Evolutionary conservation across 2,329 filamentous ascomycete genomes (phyloP).

Genomic region (Phialophora verrucosa): DNA sequence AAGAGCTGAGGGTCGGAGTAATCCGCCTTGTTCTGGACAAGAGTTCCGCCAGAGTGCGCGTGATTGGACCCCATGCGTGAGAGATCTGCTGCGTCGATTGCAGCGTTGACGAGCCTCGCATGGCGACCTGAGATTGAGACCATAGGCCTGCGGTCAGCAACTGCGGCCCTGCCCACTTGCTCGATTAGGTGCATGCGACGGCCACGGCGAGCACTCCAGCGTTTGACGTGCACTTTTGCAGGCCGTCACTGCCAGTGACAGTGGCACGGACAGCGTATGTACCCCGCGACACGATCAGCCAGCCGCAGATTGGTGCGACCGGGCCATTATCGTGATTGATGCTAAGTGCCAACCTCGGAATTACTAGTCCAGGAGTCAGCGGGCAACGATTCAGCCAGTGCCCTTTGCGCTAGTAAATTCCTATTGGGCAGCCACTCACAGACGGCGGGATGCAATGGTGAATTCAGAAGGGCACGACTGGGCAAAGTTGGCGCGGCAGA

Average conservation of each 20-base stretch:
- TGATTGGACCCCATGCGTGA: background rate
- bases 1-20: conserved; percentile 8
- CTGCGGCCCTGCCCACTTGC: background rate
- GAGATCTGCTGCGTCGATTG: background rate
- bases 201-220: background rate
- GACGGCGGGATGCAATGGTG: background rate
- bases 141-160: background rate
- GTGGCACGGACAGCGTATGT: background rate
- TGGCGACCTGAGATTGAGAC: conserved; percentile 4
- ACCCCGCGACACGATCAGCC: background rate
- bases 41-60: background rate
- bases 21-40: conserved; percentile 1
- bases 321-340: background rate
- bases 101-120: background rate
- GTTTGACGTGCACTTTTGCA: background rate
- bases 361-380: background rate
- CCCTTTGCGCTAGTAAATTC: background rate
- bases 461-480: background rate
- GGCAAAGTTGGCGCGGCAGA: background rate
- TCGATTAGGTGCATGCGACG: background rate
- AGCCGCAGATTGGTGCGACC: background rate
- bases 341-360: background rate
- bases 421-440: background rate
- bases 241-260: background rate
- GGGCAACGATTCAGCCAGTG: background rate